Evolutionary conservation across 2,329 filamentous ascomycete genomes (phyloP), one percentile per base, ranked within the genome.

Genomic region (Chaetothyriales sp.): DNA sequence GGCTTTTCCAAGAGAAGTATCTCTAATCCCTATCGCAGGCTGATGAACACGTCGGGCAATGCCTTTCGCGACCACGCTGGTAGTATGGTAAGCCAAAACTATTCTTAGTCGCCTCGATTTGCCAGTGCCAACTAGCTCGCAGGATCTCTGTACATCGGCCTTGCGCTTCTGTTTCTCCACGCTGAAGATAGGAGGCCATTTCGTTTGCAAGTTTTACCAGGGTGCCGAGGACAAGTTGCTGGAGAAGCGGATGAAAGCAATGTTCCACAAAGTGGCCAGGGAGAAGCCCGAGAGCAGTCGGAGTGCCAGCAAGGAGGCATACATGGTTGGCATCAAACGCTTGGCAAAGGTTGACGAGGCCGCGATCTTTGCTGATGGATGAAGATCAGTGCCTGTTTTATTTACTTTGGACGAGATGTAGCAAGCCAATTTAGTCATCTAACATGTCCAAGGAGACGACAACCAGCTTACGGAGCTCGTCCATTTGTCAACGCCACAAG

Each of bases 11-110:
- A 84, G 73, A 87, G 80, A 73, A 94, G 82, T 74, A 77, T 95
- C 79, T 94, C 83, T 90, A 84, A 92, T 79, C 87, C 88, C 58
- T 92, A 93, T 80, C 68, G 71, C 77, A 98, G 92, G 92, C 84
- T 98, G 83, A 95, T 95, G 88, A 98, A 98, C 70, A 95, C 90
- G 61, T 95, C 85, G 70, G 92, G 92, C 51, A 84, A 86, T 62
- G 69, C 70, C 18, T 92, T 94, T 64, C 80, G 81, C 57, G 92
- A 98, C 68, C 92, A 98, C 68, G 83, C 81, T 8, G 86, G 86
- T 26, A 95, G 88, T 69, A 96, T 98, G 86, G 90, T 95, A 70
- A 64, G 82, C 28, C 26, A 20, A 26, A 18, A 3, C 12, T 15
- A 9, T 39, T 39, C 32, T 39, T 39, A 47, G 12, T 9, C 20